Evolutionary conservation across 2,329 filamentous ascomycete genomes (phyloP), one percentile per base, ranked within the genome.

Genomic region (Talaromyces sp.): DNA sequence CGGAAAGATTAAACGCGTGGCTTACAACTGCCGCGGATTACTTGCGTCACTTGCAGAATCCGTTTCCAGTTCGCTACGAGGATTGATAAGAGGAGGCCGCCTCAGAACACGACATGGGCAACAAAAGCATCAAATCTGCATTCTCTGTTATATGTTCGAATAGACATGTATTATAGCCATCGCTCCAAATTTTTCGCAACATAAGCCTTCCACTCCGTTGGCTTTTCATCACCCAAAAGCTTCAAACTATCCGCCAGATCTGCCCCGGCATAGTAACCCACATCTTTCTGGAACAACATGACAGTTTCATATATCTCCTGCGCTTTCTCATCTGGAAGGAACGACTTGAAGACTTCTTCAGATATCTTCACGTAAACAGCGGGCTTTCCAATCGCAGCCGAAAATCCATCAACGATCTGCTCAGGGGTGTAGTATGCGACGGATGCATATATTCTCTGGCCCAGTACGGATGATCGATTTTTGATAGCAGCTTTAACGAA

Each of bases 271-370:
- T 80, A 87, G 68, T 87, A 87, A 0, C 84, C 84, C 35, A 78
- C 82, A 24, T 82, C 78, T 13, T 33, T 33, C 62, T 81, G 76
- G 65, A 87, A 72, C 56, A 87, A 75, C 47, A 80, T 73, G 72
- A 85, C 81, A 66, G 85, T 87, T 73, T 87, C 81, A 39, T 82
- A 73, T 71, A 86, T 64, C 71, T 87, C 85, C 64, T 83, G 54
- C 69, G 77, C 71, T 2, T 70, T 58, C 13, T 64, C 52, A 1
- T 66, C n/a, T 2, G 72, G 70, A 7, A 76, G 41, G 19, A 70
- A 69, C 1, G 68, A 70, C 48, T 72, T 73, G 61, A 73, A 76
- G 16, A 67, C 39, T 14, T 74, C 70, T n/a, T 67, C 63, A 8
- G 68, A 61, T 13, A 75, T 41, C 37, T 69, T 66, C 1, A 71